A percentile compares a stretch with the other conserved stretches of the same genome.
These are phyloP conservation scores for Lecanicillium sp. DNA, from an alignment of 2,329 filamentous ascomycete species.

Conservation along the genomic window DNA sequence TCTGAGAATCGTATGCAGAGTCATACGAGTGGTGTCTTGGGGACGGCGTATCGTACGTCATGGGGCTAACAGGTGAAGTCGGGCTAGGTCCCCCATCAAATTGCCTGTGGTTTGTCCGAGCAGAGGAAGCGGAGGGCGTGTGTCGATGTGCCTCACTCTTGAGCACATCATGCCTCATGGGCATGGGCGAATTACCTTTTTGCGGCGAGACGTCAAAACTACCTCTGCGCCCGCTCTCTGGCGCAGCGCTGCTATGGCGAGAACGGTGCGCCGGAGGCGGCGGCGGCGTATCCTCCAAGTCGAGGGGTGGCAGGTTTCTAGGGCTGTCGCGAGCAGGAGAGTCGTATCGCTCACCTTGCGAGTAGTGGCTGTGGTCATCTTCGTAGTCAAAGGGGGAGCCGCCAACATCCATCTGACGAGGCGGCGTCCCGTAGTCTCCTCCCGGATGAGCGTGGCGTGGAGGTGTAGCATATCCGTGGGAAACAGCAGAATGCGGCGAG, in stretches of 20 bases:
- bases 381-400: slow-evolving; percentile 23
- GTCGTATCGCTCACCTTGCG: slow-evolving; percentile 30
- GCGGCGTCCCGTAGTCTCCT: slow-evolving; percentile 27
- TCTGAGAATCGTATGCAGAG: slow-evolving; percentile 28
- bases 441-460: slow-evolving; percentile 23
- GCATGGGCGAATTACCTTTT: slow-evolving; percentile 37
- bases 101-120: slow-evolving; percentile 43
- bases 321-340: slow-evolving; percentile 22
- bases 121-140: slow-evolving; percentile 41
- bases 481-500: slow-evolving; percentile 18
- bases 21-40: slow-evolving; percentile 45
- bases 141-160: slow-evolving; percentile 48
- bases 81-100: slow-evolving; percentile 33
- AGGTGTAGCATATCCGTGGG: slow-evolving; percentile 11
- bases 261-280: slow-evolving; percentile 44
- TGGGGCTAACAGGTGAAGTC: slow-evolving; percentile 17
- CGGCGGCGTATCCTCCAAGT: slow-evolving; percentile 42
- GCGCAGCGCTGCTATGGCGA: slow-evolving; percentile 34
- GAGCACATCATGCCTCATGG: slow-evolving; percentile 51
- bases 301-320: slow-evolving; percentile 25
- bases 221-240: slow-evolving; percentile 32
- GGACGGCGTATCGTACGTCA: slow-evolving; percentile 25
- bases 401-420: slow-evolving; percentile 13
- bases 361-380: slow-evolving; percentile 24
- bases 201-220: slow-evolving; percentile 31